Conservation (phyloP, 306 rosid species). For the Inga oerstediana region DNA sequence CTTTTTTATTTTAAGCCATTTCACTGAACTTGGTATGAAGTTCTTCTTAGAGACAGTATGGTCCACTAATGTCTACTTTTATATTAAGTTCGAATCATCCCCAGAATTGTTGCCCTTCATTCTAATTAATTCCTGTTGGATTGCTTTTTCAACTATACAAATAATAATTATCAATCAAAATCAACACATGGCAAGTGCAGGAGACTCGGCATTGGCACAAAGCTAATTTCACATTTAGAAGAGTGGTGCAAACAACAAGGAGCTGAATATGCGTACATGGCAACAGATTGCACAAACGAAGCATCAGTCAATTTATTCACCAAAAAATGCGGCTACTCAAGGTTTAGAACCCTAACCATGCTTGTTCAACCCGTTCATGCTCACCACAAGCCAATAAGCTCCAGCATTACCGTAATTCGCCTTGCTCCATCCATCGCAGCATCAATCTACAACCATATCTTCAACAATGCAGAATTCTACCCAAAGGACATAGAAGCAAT, state of each 20-base stretch:
- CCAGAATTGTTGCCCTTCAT: constrained; percentile 30
- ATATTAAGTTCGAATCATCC: constrained; percentile 34
- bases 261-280: constrained; percentile 77
- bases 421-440: constrained; percentile 47
- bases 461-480: constrained; percentile 69
- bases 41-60: constrained; percentile 50
- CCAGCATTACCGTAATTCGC: constrained; percentile 41
- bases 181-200: constrained; percentile 52
- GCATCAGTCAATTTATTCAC: constrained; percentile 85
- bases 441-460: constrained; percentile 53
- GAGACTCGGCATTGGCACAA: constrained; percentile 84
- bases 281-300: constrained; percentile 86
- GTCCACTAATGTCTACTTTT: constrained; percentile 42
- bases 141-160: constrained; percentile 14
- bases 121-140: constrained; percentile 29
- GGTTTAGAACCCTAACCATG: constrained; percentile 70
- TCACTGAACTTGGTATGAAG: constrained; percentile 41
- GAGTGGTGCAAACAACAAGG: constrained; percentile 84
- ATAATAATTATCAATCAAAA: neutral
- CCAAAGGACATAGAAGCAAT: constrained; percentile 68
- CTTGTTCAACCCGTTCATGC: constrained; percentile 89
- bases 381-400: constrained; percentile 62
- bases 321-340: constrained; percentile 63
- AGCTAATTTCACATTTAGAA: constrained; percentile 66
- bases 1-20: constrained; percentile 38